Evolutionary conservation across 805 yeast genomes (phyloP).

Genomic region (Cyberlindnera mississippiensis): DNA sequence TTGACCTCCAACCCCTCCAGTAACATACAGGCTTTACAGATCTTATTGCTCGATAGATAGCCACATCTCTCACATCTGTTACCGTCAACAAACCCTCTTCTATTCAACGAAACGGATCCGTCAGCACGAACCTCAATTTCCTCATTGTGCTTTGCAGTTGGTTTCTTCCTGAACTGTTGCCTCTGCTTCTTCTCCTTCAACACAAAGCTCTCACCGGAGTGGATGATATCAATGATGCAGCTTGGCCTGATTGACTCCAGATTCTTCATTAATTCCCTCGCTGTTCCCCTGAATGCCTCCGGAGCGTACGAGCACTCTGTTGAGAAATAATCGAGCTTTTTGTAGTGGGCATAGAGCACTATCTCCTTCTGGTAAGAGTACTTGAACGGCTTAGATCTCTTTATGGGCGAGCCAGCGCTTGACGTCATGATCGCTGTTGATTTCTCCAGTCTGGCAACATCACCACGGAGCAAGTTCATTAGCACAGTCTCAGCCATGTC

Average conservation of each 20-base stretch:
- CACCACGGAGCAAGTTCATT: conserved; percentile 95
- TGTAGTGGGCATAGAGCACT: conserved; percentile 94
- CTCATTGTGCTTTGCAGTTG: conserved; percentile 30
- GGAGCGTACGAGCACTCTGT: conserved; percentile 99
- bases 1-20: conserved; percentile 78
- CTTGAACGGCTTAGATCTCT: conserved; percentile 93
- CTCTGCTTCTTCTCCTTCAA: conserved; percentile 53
- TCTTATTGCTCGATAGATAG: conserved; percentile 78
- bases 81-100: conserved; percentile 49
- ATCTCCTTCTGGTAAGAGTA: conserved; percentile 96
- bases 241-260: conserved; percentile 88
- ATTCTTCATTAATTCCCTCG: conserved; percentile 86
- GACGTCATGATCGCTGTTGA: conserved; percentile 84
- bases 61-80: conserved; percentile 87
- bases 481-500: conserved; percentile 98
- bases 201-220: conserved; percentile 85
- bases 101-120: conserved; percentile 52
- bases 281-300: conserved; percentile 97
- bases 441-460: conserved; percentile 84
- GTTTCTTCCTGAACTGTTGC: conserved; percentile 25
- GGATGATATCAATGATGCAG: conserved; percentile 89
- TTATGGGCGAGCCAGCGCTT: conserved; percentile 81
- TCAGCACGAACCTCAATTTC: conserved; percentile 52
- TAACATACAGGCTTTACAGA: conserved; percentile 91
- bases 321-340: conserved; percentile 89